These are phyloP conservation scores for Echria macrotheca DNA, from an alignment of 495 filamentous ascomycete genomes.

Conservation along the genomic window DNA sequence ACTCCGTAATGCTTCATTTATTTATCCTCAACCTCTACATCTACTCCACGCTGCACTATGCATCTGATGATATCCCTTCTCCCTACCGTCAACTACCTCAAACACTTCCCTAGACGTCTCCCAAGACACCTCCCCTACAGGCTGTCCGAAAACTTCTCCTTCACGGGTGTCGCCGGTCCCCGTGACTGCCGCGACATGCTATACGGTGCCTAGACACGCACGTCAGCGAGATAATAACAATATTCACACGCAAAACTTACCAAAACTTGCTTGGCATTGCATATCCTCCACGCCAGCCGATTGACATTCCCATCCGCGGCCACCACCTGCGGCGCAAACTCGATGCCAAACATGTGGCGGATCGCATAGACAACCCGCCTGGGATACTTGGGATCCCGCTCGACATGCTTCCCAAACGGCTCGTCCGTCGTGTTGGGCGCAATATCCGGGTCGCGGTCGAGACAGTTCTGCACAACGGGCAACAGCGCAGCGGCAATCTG, in stretches of 20 bases:
- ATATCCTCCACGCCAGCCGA: constrained; percentile 92
- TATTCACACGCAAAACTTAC: constrained; percentile 62
- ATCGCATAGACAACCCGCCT: constrained; percentile 89
- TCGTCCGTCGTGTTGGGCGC: constrained; percentile 78
- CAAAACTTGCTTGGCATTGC: constrained; percentile 89
- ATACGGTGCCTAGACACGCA: constrained; percentile 57
- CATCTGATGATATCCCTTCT: no score
- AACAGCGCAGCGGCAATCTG: constrained; percentile 72
- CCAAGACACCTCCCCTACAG: constrained; percentile 12
- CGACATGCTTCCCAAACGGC: constrained; percentile 73
- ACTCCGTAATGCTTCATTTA: background rate
- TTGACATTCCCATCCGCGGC: constrained; percentile 85
- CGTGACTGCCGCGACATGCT: constrained; percentile 55
- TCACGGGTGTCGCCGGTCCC: constrained; percentile 48
- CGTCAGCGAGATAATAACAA: no score
- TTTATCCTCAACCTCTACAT: background rate
- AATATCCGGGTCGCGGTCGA: constrained; percentile 87
- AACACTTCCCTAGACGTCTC: background rate
- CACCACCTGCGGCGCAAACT: constrained; percentile 90
- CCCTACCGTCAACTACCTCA: background rate
- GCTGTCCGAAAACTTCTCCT: constrained; percentile 31
- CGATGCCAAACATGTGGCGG: constrained; percentile 95
- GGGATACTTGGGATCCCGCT: constrained; percentile 82
- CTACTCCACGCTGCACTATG: no score
- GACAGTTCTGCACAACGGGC: constrained; percentile 81